These are phyloP conservation scores for Crithidia fasciculata DNA, from an alignment of 208 protist species.

Conservation along the genomic window DNA sequence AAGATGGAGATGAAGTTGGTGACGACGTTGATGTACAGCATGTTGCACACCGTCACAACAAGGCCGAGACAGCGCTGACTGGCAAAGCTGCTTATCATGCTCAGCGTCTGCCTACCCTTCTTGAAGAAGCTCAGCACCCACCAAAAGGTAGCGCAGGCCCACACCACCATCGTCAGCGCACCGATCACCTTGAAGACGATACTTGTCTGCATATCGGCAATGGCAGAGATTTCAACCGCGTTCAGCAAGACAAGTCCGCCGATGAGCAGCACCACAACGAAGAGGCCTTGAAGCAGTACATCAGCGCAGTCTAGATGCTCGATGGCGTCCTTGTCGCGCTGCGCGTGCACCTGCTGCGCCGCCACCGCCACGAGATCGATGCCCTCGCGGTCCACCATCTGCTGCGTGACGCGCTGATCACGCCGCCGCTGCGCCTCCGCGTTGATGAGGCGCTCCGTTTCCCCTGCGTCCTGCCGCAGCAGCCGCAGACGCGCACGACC, in stretches of 20 bases:
- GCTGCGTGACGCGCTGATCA: conserved; percentile 37
- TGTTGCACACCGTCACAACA: conserved; percentile 41
- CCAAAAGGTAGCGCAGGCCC: conserved; percentile 38
- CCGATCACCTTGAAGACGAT: conserved; percentile 37
- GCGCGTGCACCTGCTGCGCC: conserved; percentile 35
- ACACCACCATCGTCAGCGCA: conserved; percentile 26
- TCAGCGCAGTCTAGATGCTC: conserved; percentile 26
- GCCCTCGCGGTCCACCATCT: conserved; percentile 49
- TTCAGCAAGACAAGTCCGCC: conserved; percentile 39
- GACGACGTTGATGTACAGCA: conserved; percentile 70
- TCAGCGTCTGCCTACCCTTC: conserved; percentile 36
- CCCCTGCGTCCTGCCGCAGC: conserved; percentile 26
- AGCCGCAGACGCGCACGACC: conserved; percentile 14
- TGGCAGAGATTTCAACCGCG: conserved; percentile 26
- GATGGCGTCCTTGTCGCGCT: conserved; percentile 23
- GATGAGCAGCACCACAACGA: conserved; percentile 43
- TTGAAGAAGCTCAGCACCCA: conserved; percentile 41
- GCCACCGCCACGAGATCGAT: conserved; percentile 53
- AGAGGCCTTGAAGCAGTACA: conserved; percentile 29
- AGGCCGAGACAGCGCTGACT: conserved; percentile 32
- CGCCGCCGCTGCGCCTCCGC: conserved; percentile 26
- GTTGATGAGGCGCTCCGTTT: conserved; percentile 19
- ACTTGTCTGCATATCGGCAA: conserved; percentile 46
- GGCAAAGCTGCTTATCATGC: conserved; percentile 24
- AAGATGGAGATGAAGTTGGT: conserved; percentile 65